Evolutionary conservation across 495 filamentous ascomycete species (phyloP), one percentile per base, ranked within the genome.

Genomic region (Haplographium delicatum): DNA sequence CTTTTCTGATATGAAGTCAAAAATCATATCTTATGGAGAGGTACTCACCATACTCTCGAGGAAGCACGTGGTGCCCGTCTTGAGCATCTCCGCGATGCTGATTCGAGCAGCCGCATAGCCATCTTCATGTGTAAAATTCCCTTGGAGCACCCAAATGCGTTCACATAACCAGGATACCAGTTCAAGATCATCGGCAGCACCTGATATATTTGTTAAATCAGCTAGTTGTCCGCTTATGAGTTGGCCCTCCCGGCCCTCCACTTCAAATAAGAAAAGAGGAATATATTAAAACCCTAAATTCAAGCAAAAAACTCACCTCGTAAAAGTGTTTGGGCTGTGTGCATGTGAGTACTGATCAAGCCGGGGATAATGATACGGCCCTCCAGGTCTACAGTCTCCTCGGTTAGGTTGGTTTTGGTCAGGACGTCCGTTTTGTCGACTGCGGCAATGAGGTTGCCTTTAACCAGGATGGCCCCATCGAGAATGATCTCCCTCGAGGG

Each of bases 1-100:
- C n/a, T n/a, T n/a, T n/a, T n/a, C n/a, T n/a, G n/a, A n/a, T n/a
- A n/a, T n/a, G n/a, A n/a, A n/a, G n/a, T n/a, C n/a, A n/a, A n/a
- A 4, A 9, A 8, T 44, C 18, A 51, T 9, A 16, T 2, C 22
- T 42, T 13, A 37, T 6, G 19, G 1, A 24, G 11, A n/a, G 27
- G 23, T 44, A 47, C 39, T 34, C 30, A 58, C 55, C 73, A 76
- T 75, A 43, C 68, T 68, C 55, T 76, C 73, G 30, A 76, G 52
- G 51, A 76, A 76, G 53, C 70, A 74, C 30, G 73, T 76, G 8
- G 73, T 76, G 1, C 73, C 73, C 2, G 64, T 68, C 51, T 70
- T 69, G 47, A 76, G 54, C 73, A 75, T 76, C 53, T 76, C 72
- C 0, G 62, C 71, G 27, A 75, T 73, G 47, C 68, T 74, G 38